A percentile compares a stretch with the other conserved stretches of the same genome.
These are phyloP conservation scores for Crepidotus sp. DNA, from an alignment of 1,284 basidiomycete species.

Conservation along the genomic window DNA sequence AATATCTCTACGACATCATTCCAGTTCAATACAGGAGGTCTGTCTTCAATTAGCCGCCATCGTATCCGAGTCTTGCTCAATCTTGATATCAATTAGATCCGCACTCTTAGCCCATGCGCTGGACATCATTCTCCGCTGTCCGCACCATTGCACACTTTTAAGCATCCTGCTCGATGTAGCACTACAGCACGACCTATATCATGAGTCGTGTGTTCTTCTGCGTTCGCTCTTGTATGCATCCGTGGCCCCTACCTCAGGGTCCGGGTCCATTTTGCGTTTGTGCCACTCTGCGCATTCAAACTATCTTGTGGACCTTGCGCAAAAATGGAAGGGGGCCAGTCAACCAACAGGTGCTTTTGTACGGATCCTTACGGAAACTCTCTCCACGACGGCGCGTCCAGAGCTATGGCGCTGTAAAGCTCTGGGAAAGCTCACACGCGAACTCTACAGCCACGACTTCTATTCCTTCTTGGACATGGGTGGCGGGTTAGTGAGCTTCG, in stretches of 20 bases:
- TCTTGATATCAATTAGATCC: constrained; percentile 11
- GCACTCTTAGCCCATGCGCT: constrained; percentile 13
- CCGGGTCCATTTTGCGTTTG: constrained; percentile 22
- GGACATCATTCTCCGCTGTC: constrained; percentile 13
- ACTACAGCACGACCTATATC: constrained; percentile 30
- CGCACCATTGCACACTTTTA: constrained; percentile 9
- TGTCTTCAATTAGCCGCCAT: neutral
- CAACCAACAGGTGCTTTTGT: constrained; percentile 17
- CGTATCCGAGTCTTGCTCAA: neutral
- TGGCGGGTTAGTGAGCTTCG: constrained; percentile 3
- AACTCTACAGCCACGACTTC: constrained; percentile 8
- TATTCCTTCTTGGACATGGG: constrained; percentile 6
- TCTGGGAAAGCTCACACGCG: constrained; percentile 2
- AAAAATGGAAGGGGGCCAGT: constrained; percentile 21
- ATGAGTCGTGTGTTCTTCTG: constrained; percentile 38
- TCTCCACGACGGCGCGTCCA: constrained; percentile 15
- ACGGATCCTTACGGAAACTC: constrained; percentile 15
- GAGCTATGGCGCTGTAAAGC: constrained; percentile 21
- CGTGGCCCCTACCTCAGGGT: constrained; percentile 23
- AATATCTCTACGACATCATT: constrained; percentile 34
- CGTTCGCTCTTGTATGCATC: constrained; percentile 28
- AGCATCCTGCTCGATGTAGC: constrained; percentile 38
- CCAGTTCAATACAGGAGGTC: constrained; percentile 31
- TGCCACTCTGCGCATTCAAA: constrained; percentile 35
- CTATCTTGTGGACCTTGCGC: constrained; percentile 25